These are phyloP conservation scores for Pouteria glomerata DNA, from an alignment of 148 eudicot species.

Conservation along the genomic window DNA sequence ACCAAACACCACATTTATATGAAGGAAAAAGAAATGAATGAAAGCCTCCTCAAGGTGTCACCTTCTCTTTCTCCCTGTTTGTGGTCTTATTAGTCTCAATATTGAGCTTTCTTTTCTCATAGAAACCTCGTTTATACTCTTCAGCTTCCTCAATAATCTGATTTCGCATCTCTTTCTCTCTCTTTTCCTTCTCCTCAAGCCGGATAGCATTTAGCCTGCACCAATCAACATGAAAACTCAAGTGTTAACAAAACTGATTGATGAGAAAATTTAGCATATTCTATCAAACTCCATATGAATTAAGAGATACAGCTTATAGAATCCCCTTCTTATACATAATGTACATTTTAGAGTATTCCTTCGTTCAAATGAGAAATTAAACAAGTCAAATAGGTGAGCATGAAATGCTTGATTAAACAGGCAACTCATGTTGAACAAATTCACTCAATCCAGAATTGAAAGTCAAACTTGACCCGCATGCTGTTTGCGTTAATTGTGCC, in stretches of 20 bases:
- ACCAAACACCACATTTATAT: not conserved
- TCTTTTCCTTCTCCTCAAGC: constrained; percentile 89
- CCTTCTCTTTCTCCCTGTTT: constrained; percentile 92
- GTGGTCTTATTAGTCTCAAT: constrained; percentile 71
- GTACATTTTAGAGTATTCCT: not conserved
- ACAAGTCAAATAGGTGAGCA: too few species aligned
- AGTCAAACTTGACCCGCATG: too few species aligned
- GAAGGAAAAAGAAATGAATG: not conserved
- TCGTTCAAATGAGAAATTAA: too few species aligned
- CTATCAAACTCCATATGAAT: not conserved
- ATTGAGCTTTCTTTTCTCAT: constrained; percentile 78
- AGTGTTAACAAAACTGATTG: not conserved
- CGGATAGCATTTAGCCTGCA: constrained; percentile 71
- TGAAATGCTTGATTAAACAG: too few species aligned
- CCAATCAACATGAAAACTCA: constrained; percentile 11
- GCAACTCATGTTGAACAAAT: too few species aligned
- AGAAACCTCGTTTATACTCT: constrained; percentile 64
- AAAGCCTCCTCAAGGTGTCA: constrained; percentile 10
- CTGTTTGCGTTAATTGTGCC: too few species aligned
- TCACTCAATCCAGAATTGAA: too few species aligned
- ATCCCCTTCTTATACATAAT: not conserved
- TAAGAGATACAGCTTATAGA: not conserved
- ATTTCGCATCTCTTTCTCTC: constrained; percentile 76
- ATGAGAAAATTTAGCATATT: not conserved
- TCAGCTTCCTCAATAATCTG: constrained; percentile 89